A percentile compares a stretch with the other conserved stretches of the same genome.
These are phyloP conservation scores for Asterella californica DNA, from an alignment of 225 moss, liverwort and hornwort species.

Conservation along the genomic window DNA sequence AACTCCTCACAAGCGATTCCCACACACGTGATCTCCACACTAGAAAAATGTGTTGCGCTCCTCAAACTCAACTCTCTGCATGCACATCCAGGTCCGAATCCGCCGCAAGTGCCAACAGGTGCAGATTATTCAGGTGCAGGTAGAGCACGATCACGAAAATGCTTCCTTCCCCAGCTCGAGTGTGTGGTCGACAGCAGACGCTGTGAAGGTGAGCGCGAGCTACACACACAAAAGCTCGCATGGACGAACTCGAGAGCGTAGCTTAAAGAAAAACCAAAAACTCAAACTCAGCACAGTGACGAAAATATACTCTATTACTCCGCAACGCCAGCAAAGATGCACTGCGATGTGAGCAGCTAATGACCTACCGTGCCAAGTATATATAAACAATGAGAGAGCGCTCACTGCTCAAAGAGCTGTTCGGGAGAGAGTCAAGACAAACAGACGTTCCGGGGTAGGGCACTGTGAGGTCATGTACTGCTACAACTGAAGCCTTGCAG, in stretches of 20 bases:
- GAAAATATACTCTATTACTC: not conserved
- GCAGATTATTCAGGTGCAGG: not conserved
- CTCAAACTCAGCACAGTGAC: too few species aligned
- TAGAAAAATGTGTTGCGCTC: not conserved
- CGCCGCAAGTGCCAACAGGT: not conserved
- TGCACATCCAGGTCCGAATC: not conserved
- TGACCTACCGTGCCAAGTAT: too few species aligned
- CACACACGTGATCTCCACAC: not conserved
- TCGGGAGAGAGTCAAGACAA: too few species aligned
- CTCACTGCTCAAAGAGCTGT: too few species aligned
- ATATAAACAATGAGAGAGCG: too few species aligned
- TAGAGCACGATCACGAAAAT: not conserved
- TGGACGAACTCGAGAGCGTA: not conserved
- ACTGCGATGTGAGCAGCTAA: not conserved
- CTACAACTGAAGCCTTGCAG: too few species aligned
- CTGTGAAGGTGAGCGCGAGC: not conserved
- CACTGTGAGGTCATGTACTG: too few species aligned
- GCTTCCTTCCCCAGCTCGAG: not conserved
- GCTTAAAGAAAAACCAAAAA: not conserved
- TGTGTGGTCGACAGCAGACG: not conserved
- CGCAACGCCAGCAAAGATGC: too few species aligned
- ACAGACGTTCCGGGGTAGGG: too few species aligned
- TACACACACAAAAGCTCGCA: not conserved
- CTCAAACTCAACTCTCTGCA: not conserved
- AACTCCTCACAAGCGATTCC: not conserved